Base-by-base conservation (phyloP, 495 filamentous ascomycete species). In the Penicillium tannophilum region DNA sequence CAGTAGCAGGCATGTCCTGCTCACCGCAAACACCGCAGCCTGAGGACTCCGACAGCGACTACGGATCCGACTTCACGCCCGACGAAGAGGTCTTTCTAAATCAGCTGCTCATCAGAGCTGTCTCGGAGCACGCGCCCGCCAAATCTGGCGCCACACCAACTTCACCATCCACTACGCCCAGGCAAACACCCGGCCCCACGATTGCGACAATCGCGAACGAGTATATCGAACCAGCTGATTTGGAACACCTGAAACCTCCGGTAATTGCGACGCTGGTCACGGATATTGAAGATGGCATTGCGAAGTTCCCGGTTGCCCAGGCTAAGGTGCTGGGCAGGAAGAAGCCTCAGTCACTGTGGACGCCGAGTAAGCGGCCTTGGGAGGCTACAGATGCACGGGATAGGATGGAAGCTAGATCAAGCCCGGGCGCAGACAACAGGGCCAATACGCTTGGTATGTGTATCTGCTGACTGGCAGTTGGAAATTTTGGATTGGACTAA, bases 1-100 rank as follows among this genome's bases (percentile, higher is more conserved):
- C 51, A 35, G 31, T 66, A 56, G 70, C 68, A 76, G 73, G 69
- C 67, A 76, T 78, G 72, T 70, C 71, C 73, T 78, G 68, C 69
- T 58, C 59, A 64, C 60, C 59, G 41, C 58, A 65, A 58, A 33
- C 41, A 33, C 43, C 51, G 19, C 49, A 24, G 47, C 59, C 49
- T 58, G 62, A 62, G 2, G 50, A 53, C 42, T 42, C 57, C 39
- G 66, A 67, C 12, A 69, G 59, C 63, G 86, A 90, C 56, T 93
- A 91, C 78, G 88, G 87, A 24, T 90, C 88, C 30, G 87, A 90
- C 55, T 86, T 91, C 59, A 84, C 85, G 0, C 70, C 76, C 11
- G 88, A 87, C 50, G 88, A 91, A 66, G 77, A 84, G 59, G 71
- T 71, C 36, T 59, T 83, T n/a, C 46, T 84, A 62, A 72, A 75